Percentiles rank a stretch among this genome's conserved stretches.
Evolutionary conservation across 2,329 filamentous ascomycete species (phyloP).

Genomic region (Metarhizium robertsii): DNA sequence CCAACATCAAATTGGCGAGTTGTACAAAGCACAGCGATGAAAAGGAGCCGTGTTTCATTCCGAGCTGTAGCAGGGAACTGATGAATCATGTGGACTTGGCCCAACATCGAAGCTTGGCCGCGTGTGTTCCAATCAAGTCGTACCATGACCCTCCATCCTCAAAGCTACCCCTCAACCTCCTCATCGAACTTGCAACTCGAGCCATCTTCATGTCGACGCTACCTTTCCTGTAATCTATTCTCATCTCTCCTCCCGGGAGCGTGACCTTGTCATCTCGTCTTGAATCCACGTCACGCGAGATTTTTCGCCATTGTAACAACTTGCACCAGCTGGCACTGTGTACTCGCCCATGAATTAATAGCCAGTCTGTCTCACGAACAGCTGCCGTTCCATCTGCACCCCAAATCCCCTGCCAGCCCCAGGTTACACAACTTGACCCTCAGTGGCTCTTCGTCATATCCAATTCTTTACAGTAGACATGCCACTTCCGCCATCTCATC

Average conservation of each 20-base stretch:
- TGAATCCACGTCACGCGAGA: too few species aligned
- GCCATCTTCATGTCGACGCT: not conserved
- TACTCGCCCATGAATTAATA: too few species aligned
- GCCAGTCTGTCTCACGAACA: too few species aligned
- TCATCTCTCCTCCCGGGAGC: not conserved
- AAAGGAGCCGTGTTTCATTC: too few species aligned
- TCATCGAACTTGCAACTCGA: not conserved
- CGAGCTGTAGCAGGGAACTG: too few species aligned
- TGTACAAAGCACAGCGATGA: too few species aligned
- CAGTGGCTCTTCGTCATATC: not conserved
- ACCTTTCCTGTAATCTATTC: not conserved
- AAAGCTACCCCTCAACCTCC: not conserved
- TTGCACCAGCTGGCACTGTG: too few species aligned
- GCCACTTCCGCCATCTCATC: not conserved
- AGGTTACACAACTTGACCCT: not conserved
- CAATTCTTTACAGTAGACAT: not conserved
- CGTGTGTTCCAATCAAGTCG: not conserved
- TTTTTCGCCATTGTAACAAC: too few species aligned
- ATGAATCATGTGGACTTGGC: too few species aligned
- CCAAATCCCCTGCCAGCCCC: not conserved
- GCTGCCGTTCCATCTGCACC: too few species aligned
- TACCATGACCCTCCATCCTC: not conserved
- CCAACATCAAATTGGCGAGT: too few species aligned
- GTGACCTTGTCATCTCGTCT: not conserved
- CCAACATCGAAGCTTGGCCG: not conserved